Percentiles rank a stretch among this genome's conserved stretches.
phyloP scores from a whole-genome alignment of 306 rosid species.

The Mimosa bimucronata region DNA sequence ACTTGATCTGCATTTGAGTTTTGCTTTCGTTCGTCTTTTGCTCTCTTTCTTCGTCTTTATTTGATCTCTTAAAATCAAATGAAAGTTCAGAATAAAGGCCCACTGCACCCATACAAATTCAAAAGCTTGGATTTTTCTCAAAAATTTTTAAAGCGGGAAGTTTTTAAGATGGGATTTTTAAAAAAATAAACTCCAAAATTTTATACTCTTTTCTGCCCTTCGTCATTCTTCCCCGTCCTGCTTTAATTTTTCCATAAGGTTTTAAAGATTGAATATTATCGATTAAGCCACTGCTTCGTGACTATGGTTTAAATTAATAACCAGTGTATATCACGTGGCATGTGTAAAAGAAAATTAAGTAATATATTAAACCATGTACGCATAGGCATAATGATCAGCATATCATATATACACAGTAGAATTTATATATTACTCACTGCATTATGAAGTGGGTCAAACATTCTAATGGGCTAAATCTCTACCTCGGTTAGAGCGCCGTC shows the following conservation, averaged over 20 bases:
- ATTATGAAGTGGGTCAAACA: slow-evolving; percentile 58
- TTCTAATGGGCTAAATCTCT: slow-evolving; percentile 14
- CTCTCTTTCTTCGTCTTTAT: slow-evolving; percentile 37
- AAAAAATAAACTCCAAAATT: not conserved
- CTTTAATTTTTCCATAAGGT: no score
- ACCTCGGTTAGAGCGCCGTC: slow-evolving; percentile 78
- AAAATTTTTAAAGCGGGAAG: slow-evolving; percentile 36
- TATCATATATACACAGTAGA: not conserved
- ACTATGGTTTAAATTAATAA: not conserved
- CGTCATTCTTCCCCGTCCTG: not conserved
- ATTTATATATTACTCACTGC: not conserved
- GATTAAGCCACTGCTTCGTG: not conserved
- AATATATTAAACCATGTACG: not conserved
- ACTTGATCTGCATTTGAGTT: slow-evolving; percentile 22
- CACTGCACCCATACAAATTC: slow-evolving; percentile 29
- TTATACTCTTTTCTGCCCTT: slow-evolving; percentile 28
- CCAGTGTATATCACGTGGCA: not conserved
- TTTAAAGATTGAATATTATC: not conserved
- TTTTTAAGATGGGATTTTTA: slow-evolving; percentile 27
- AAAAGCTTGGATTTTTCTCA: slow-evolving; percentile 43
- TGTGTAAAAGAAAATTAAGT: not conserved
- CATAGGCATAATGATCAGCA: not conserved
- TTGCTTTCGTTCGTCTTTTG: slow-evolving; percentile 6
- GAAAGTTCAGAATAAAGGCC: slow-evolving; percentile 50
- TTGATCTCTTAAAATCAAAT: slow-evolving; percentile 39